Conservation (phyloP, 306 rosid genomes). For the Quercus berberidifolia region DNA sequence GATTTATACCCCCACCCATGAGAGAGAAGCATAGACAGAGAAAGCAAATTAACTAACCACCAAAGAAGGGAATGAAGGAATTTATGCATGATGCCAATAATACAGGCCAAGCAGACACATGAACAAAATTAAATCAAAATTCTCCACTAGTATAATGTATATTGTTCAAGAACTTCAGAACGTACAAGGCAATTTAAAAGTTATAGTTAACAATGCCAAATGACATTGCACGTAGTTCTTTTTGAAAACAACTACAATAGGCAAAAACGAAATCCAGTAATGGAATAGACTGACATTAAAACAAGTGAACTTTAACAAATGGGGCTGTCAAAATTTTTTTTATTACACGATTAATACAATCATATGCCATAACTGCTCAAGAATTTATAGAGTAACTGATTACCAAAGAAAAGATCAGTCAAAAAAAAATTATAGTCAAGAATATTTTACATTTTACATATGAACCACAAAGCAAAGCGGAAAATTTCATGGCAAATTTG, state of each 20-base stretch:
- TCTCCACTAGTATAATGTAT: neutral
- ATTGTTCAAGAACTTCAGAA: neutral
- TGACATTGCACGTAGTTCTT: neutral
- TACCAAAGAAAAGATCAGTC: neutral
- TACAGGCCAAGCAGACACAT: neutral
- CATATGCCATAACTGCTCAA: neutral
- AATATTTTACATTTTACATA: neutral
- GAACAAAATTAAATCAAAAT: neutral
- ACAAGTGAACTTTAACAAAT: neutral
- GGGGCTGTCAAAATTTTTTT: neutral
- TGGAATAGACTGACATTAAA: neutral
- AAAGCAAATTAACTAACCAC: slow-evolving; percentile 13
- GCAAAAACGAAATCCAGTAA: neutral
- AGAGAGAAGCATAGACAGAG: neutral
- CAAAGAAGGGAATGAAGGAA: neutral
- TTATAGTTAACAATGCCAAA: neutral
- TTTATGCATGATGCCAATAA: neutral
- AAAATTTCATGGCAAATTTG: neutral
- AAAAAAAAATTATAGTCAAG: neutral
- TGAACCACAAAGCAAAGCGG: neutral
- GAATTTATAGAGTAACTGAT: neutral
- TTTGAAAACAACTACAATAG: neutral
- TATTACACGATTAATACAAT: neutral
- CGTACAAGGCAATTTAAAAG: neutral
- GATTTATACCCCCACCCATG: no score